These are phyloP conservation scores for Avena eriantha DNA, from an alignment of 176 grass and related monocot species.

Conservation along the genomic window DNA sequence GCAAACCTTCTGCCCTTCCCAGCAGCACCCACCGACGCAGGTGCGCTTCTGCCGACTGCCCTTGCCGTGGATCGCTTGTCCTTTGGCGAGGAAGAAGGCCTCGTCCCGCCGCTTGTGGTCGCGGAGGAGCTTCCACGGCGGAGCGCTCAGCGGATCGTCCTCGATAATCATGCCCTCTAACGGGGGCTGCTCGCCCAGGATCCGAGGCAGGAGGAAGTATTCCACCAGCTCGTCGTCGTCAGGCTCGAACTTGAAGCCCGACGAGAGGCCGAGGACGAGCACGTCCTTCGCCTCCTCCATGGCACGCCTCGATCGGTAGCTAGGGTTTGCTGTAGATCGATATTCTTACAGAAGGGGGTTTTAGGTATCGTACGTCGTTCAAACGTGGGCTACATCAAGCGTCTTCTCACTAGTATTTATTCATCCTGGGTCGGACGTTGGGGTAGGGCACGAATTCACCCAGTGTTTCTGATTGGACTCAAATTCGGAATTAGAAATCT, in stretches of 20 bases:
- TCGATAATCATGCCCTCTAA: constrained; percentile 5
- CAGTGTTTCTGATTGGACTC: not conserved
- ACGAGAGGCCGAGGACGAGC: not conserved
- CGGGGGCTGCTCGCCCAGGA: not conserved
- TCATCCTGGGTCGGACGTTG: no score
- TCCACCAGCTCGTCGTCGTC: not conserved
- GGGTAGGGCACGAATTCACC: not conserved
- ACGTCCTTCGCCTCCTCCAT: not conserved
- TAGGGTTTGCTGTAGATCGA: not conserved
- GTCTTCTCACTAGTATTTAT: no score
- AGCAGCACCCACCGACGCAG: no score
- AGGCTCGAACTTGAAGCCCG: not conserved
- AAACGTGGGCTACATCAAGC: no score
- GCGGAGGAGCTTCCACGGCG: constrained; percentile 36
- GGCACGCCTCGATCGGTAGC: not conserved
- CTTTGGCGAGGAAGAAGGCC: constrained; percentile 31
- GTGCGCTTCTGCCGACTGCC: not conserved
- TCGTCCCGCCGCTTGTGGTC: not conserved
- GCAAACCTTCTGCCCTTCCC: no score
- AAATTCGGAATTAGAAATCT: not conserved
- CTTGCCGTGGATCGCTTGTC: not conserved
- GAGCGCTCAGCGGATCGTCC: not conserved
- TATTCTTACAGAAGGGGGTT: not conserved
- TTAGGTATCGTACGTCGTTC: no score
- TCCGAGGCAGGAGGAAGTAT: not conserved